phyloP scores from a whole-genome alignment of 768 basidiomycete species.

The Neoboletus magnificus region DNA sequence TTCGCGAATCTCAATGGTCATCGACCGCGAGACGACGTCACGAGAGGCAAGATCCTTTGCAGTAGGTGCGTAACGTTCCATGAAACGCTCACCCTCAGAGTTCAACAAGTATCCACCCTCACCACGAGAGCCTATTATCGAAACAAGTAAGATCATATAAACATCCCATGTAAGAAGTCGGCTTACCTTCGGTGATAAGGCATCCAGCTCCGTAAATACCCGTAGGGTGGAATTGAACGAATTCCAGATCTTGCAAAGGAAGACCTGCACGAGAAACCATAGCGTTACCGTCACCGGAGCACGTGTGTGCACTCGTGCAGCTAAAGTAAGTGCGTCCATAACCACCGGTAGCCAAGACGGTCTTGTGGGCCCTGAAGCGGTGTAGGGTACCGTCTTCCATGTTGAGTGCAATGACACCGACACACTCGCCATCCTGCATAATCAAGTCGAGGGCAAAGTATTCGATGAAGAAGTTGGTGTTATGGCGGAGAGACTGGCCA shows the following conservation, averaged over 20 bases:
- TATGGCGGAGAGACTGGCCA: slow-evolving; percentile 96
- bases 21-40: slow-evolving; percentile 98
- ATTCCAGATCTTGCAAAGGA: slow-evolving; percentile 95
- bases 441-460: slow-evolving; percentile 99
- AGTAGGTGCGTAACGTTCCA: slow-evolving; percentile 99
- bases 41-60: slow-evolving; percentile 99
- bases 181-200: slow-evolving; percentile 92
- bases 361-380: slow-evolving; percentile 97
- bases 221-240: slow-evolving; percentile 99
- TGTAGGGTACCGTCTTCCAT: slow-evolving; percentile 99
- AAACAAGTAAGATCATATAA: not conserved
- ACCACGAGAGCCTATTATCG: slow-evolving; percentile 81
- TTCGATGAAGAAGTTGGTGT: slow-evolving; percentile 99
- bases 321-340: slow-evolving; percentile 98
- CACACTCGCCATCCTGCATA: slow-evolving; percentile 98
- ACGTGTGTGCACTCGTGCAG: slow-evolving; percentile 98
- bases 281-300: slow-evolving; percentile 97
- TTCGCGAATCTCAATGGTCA: slow-evolving; percentile 98
- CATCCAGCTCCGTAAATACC: slow-evolving; percentile 99
- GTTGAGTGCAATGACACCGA: slow-evolving; percentile 98
- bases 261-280: slow-evolving; percentile 97
- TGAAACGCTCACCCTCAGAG: slow-evolving; percentile 98
- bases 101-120: slow-evolving; percentile 99
- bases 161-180: not conserved
- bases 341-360: slow-evolving; percentile 96